Base-by-base conservation (phyloP, 2,329 filamentous ascomycete species). In the Drechmeria coniospora region DNA sequence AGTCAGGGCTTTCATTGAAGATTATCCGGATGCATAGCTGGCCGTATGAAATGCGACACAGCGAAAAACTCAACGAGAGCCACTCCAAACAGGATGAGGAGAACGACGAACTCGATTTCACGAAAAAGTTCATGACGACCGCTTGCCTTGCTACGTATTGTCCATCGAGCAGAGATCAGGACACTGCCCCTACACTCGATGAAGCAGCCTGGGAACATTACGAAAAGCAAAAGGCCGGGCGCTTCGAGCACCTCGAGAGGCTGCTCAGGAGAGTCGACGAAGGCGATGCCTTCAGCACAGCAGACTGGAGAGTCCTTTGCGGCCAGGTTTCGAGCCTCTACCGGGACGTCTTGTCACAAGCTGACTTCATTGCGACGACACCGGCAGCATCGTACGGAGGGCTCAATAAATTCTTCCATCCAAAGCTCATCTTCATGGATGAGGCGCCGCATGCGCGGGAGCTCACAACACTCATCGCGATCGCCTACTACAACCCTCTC, bases 401-500 rank as follows among this genome's bases (percentile, higher is more conserved):
- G 0, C 57, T 63, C 19, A 37, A 46, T 0, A 47, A 43, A 2
- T 42, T 83, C 6, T 82, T 84, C 18, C 76, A 79, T 36, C 81
- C 83, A 0, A 79, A 90, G 40, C 74, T 92, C 36, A 71, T 90
- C 1, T 86, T 92, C 44, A 80, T 92, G 36, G 83, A 86, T 23
- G 82, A 92, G 47, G 54, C 57, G 0, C 54, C 58, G 0, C 59
- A 64, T 24, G 56, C 57, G 0, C 42, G 59, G 11, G 60, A 64
- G 35, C 41, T 63, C 0, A 61, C 59, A 0, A 56, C 54, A 0
- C 37, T 64, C 12, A 61, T 64, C 2, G 47, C 59, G 0, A 41
- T 64, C 13, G 57, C 58, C 0, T 55, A 50, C 16, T 62, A 54
- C 25, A 45, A 49, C 3, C 58, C 59, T 0, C 33, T 48, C 3